These are phyloP conservation scores for Curvularia hawaiiensis DNA, from an alignment of 2,329 filamentous ascomycete species.

Conservation along the genomic window DNA sequence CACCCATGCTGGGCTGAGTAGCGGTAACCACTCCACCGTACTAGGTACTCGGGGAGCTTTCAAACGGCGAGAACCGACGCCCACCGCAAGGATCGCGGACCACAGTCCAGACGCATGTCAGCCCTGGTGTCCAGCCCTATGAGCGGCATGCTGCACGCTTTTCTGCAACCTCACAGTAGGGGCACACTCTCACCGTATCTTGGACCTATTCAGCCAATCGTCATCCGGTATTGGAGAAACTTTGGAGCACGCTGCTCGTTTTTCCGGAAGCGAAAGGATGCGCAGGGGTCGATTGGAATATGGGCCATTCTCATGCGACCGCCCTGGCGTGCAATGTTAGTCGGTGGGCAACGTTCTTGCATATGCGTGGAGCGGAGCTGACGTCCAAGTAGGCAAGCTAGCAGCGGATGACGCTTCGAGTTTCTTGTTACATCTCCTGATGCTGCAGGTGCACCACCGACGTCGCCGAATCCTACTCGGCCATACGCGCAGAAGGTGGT, in stretches of 20 bases:
- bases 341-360: constrained; percentile 1
- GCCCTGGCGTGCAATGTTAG: not conserved
- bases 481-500: not conserved
- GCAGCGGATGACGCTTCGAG: not conserved
- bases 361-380: constrained; percentile 4
- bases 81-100: not conserved
- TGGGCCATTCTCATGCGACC: not conserved
- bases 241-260: not conserved
- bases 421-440: constrained; percentile 3
- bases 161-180: constrained; percentile 20
- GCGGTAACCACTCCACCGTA: constrained; percentile 23
- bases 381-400: not conserved
- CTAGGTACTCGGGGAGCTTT: constrained; percentile 1
- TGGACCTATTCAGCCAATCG: constrained; percentile 5
- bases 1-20: constrained; percentile 17
- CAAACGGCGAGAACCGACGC: constrained; percentile 1
- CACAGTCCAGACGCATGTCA: constrained; percentile 14
- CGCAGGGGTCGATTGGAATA: constrained; percentile 4
- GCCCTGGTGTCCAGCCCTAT: constrained; percentile 35
- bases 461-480: not conserved
- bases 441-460: not conserved
- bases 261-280: not conserved
- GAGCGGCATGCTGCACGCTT: constrained; percentile 9
- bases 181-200: constrained; percentile 33
- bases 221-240: not conserved